A percentile compares a stretch with the other conserved stretches of the same genome.
phyloP scores from a whole-genome alignment of 2,329 filamentous ascomycete genomes.

The Cladosporium sp. region DNA sequence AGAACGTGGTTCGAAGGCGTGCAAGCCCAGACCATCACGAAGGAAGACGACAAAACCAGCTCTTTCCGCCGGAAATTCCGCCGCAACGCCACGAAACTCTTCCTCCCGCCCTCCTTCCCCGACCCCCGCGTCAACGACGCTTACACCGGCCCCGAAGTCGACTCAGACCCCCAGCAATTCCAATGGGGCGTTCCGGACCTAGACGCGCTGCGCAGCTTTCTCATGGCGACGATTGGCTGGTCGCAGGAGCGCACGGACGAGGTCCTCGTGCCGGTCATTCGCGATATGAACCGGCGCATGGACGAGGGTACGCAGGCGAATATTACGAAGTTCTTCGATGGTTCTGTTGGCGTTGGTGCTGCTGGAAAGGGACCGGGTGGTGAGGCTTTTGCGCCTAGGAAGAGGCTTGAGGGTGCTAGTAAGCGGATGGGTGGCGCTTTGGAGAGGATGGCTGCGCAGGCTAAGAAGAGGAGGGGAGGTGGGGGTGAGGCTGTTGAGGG shows the following conservation, averaged over 20 bases:
- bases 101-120: conserved; percentile 76
- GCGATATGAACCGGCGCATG: conserved; percentile 86
- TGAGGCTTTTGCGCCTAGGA: conserved; percentile 66
- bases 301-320: conserved; percentile 91
- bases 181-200: conserved; percentile 96
- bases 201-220: conserved; percentile 72
- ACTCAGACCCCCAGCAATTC: conserved; percentile 70
- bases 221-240: conserved; percentile 94
- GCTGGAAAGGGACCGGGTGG: conserved; percentile 30
- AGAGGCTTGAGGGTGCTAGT: conserved; percentile 56
- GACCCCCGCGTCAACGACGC: conserved; percentile 72
- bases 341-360: conserved; percentile 63
- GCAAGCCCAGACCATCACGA: conserved; percentile 61
- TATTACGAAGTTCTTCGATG: conserved; percentile 88
- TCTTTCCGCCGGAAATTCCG: conserved; percentile 82
- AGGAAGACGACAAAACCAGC: conserved; percentile 50
- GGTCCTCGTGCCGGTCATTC: conserved; percentile 88
- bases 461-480: conserved; percentile 26
- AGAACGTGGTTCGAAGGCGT: conserved; percentile 81
- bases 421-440: conserved; percentile 75
- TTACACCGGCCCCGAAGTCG: conserved; percentile 82
- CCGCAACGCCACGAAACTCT: conserved; percentile 77
- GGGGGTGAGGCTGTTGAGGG: conserved; percentile 9
- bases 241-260: conserved; percentile 87
- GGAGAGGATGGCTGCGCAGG: conserved; percentile 58